These are phyloP conservation scores for Saturnispora kantuleensis DNA, from an alignment of 805 yeast species.

Conservation along the genomic window DNA sequence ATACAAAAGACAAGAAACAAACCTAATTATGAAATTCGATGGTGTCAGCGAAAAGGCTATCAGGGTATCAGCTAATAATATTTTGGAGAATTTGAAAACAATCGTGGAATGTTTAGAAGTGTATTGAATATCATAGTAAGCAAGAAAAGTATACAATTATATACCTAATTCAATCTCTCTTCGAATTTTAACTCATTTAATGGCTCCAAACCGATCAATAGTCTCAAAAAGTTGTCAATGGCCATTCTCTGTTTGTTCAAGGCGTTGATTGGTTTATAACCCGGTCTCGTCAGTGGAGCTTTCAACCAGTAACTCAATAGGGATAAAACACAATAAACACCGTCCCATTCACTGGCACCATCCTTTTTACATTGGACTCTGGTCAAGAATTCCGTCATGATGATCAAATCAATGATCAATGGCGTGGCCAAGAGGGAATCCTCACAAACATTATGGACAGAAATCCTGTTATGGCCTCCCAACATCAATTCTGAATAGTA, in stretches of 20 bases:
- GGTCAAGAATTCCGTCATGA: conserved; percentile 82
- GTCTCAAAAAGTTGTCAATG: conserved; percentile 80
- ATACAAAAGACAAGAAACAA: conserved; percentile 29
- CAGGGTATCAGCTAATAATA: conserved; percentile 76
- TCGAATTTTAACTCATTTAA: conserved; percentile 89
- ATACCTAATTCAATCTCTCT: conserved; percentile 55
- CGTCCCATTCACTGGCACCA: conserved; percentile 40
- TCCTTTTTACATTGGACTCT: conserved; percentile 70
- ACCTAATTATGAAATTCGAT: conserved; percentile 38
- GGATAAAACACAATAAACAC: conserved; percentile 75
- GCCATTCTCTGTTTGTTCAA: conserved; percentile 92
- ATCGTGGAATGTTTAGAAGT: conserved; percentile 74
- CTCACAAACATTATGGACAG: conserved; percentile 93
- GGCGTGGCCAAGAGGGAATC: conserved; percentile 94
- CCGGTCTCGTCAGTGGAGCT: conserved; percentile 90
- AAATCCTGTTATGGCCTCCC: conserved; percentile 93
- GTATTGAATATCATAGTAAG: conserved; percentile 24
- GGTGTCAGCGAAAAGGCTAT: conserved; percentile 66
- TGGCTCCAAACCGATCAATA: conserved; percentile 83
- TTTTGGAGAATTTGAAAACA: conserved; percentile 67
- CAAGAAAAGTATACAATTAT: background rate
- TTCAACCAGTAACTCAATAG: conserved; percentile 92
- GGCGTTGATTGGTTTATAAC: conserved; percentile 84
- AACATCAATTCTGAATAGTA: conserved; percentile 94
- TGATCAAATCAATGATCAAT: conserved; percentile 80